Evolutionary conservation across 768 basidiomycete species (phyloP).

Genomic region (Tricholomella constricta): DNA sequence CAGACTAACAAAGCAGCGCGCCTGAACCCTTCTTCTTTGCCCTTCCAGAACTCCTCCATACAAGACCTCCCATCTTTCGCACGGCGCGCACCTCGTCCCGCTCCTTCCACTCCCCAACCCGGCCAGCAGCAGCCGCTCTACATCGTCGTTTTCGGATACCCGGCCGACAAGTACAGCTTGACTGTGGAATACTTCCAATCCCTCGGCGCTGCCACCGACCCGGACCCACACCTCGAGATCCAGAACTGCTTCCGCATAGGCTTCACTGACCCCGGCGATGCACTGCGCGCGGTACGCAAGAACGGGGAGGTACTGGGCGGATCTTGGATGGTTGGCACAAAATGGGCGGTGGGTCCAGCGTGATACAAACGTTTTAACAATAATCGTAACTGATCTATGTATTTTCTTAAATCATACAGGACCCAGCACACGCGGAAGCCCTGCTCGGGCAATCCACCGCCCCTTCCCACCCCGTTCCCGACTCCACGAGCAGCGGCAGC

Average conservation of each 20-base stretch:
- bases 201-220: conserved; percentile 69
- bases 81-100: conserved; percentile 33
- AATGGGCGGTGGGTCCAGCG: conserved; percentile 70
- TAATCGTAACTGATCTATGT: too few species aligned
- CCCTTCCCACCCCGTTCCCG: conserved; percentile 17
- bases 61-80: conserved; percentile 43
- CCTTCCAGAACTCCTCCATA: conserved; percentile 38
- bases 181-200: conserved; percentile 76
- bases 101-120: conserved; percentile 24
- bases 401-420: conserved; percentile 33
- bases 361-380: too few species aligned
- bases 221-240: conserved; percentile 68
- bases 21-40: background rate
- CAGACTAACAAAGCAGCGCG: too few species aligned
- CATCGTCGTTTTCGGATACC: conserved; percentile 88
- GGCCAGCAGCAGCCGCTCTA: conserved; percentile 49
- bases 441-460: conserved; percentile 44
- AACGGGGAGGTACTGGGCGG: conserved; percentile 80
- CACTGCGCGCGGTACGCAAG: conserved; percentile 75
- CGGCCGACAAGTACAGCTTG: conserved; percentile 71
- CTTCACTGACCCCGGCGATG: conserved; percentile 70
- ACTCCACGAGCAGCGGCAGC: conserved; percentile 23
- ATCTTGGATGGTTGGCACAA: conserved; percentile 82
- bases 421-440: conserved; percentile 58
- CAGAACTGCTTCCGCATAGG: conserved; percentile 83